Percentiles rank a stretch among this genome's conserved stretches.
Evolutionary conservation across 768 basidiomycete genomes (phyloP).

Genomic region (Naganishia randhawae): DNA sequence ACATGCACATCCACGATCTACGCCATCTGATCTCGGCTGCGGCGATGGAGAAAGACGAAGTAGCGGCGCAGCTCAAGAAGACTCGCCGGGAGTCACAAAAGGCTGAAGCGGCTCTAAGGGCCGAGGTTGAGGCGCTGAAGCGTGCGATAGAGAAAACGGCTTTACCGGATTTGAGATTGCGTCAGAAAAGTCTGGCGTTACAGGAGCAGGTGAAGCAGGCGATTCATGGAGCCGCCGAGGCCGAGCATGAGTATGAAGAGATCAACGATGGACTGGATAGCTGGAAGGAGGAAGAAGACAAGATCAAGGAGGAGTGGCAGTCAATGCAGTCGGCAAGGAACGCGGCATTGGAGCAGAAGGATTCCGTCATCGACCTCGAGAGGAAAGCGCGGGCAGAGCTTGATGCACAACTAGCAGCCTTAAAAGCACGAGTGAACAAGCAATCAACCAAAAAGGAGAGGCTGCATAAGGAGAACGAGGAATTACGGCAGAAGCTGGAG

Average conservation of each 20-base stretch:
- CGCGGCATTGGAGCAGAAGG: conserved; percentile 36
- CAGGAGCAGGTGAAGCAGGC: conserved; percentile 84
- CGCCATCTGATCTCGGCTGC: conserved; percentile 64
- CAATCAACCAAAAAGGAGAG: conserved; percentile 40
- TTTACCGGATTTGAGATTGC: conserved; percentile 69
- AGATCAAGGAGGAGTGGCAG: conserved; percentile 35
- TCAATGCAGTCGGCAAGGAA: conserved; percentile 34
- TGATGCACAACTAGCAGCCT: conserved; percentile 40
- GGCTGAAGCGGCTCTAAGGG: conserved; percentile 70
- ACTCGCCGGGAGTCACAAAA: conserved; percentile 78
- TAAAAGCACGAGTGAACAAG: conserved; percentile 43
- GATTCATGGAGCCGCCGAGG: conserved; percentile 57
- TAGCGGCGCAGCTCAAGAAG: conserved; percentile 68
- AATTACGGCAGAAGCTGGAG: conserved; percentile 41
- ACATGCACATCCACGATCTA: conserved; percentile 50
- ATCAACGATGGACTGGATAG: conserved; percentile 56
- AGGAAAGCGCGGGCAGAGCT: conserved; percentile 38
- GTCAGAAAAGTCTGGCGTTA: conserved; percentile 78
- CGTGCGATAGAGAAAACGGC: conserved; percentile 75
- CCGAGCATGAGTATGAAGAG: conserved; percentile 53
- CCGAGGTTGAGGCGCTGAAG: conserved; percentile 79
- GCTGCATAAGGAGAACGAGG: conserved; percentile 40
- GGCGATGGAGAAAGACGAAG: conserved; percentile 64
- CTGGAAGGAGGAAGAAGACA: conserved; percentile 46
- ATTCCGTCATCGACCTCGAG: conserved; percentile 40